A percentile compares a stretch with the other conserved stretches of the same genome.
These are phyloP conservation scores for Ciborinia camelliae DNA, from an alignment of 2,329 filamentous ascomycete species.

Conservation along the genomic window DNA sequence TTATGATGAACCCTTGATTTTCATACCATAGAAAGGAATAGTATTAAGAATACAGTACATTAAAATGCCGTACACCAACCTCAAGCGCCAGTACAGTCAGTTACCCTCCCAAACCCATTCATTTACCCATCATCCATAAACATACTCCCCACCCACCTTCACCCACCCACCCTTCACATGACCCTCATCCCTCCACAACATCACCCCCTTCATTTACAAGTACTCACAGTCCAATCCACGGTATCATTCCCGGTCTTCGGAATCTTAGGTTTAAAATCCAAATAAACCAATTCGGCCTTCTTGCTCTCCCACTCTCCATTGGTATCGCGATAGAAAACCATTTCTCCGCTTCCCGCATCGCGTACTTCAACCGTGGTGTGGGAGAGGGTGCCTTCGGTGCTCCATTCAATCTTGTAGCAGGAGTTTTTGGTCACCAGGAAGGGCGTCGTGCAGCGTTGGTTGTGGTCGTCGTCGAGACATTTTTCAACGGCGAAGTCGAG, in stretches of 20 bases:
- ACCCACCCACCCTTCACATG: too few species aligned
- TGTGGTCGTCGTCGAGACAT: constrained; percentile 41
- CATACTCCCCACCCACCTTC: too few species aligned
- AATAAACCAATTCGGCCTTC: constrained; percentile 45
- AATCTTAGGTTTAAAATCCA: constrained; percentile 48
- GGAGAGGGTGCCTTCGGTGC: constrained; percentile 40
- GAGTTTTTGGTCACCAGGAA: constrained; percentile 41
- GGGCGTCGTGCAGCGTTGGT: constrained; percentile 37
- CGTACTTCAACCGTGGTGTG: constrained; percentile 43
- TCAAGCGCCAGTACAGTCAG: too few species aligned
- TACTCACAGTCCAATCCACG: constrained; percentile 43
- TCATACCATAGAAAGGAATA: neutral
- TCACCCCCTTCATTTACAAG: constrained; percentile 34
- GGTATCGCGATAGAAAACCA: constrained; percentile 47
- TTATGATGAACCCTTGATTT: neutral
- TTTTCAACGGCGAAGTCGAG: constrained; percentile 44
- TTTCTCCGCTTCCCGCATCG: constrained; percentile 41
- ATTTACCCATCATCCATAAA: too few species aligned
- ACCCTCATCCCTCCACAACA: neutral
- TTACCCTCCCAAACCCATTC: neutral
- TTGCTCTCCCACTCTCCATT: constrained; percentile 46
- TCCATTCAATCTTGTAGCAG: constrained; percentile 44
- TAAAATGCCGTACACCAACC: neutral
- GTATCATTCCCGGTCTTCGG: constrained; percentile 45
- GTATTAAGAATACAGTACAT: neutral